Evolutionary conservation across 352 stramenopile species (phyloP).

Genomic region (Pythium insidiosum): DNA sequence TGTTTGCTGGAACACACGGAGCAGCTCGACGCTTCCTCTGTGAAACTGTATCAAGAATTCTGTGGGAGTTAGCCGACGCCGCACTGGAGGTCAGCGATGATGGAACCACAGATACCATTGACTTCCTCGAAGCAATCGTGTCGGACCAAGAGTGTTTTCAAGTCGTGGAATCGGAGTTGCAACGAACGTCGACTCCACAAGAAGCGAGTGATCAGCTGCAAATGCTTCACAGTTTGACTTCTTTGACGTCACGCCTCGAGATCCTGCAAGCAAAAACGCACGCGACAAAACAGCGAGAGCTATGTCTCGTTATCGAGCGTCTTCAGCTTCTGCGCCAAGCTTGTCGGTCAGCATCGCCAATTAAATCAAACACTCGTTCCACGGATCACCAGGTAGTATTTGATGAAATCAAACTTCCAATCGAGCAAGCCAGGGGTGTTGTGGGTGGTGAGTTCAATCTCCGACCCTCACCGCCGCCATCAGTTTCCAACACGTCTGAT

Average conservation of each 20-base stretch:
- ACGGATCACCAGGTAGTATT: too few species aligned
- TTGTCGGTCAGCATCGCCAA: background rate
- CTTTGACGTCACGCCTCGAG: slow-evolving; percentile 6
- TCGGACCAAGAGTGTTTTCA: slow-evolving; percentile 15
- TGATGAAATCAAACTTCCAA: too few species aligned
- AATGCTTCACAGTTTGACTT: background rate
- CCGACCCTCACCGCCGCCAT: too few species aligned
- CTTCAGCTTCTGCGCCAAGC: background rate
- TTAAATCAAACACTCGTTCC: background rate
- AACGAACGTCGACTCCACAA: background rate
- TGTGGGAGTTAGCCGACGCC: slow-evolving; percentile 25
- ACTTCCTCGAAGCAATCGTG: slow-evolving; percentile 29
- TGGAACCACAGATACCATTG: slow-evolving; percentile 23
- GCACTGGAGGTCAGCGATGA: slow-evolving; percentile 19
- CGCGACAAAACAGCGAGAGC: background rate
- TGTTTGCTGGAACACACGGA: slow-evolving; percentile 16
- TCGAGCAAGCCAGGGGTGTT: too few species aligned
- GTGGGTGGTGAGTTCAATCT: too few species aligned
- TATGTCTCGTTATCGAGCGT: slow-evolving; percentile 5
- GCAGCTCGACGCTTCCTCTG: slow-evolving; percentile 19
- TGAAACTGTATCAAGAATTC: background rate
- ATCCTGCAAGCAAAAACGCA: slow-evolving; percentile 5
- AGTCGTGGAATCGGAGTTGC: slow-evolving; percentile 2
- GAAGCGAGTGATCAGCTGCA: slow-evolving; percentile 4
- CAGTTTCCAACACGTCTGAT: too few species aligned